Evolutionary conservation across 2,329 filamentous ascomycete species (phyloP).

Genomic region (Fusarium xylarioides): DNA sequence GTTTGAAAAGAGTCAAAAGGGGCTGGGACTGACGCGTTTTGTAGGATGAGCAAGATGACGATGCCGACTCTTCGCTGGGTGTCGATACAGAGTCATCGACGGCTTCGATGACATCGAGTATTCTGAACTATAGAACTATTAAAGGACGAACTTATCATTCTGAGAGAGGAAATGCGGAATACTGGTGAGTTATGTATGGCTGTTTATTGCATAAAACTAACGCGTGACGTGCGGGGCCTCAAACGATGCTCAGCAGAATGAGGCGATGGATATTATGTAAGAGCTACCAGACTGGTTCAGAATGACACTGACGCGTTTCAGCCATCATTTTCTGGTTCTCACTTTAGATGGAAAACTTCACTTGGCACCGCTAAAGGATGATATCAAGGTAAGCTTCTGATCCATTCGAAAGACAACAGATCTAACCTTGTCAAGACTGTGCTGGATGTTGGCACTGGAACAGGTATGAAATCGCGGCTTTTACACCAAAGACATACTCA

Average conservation of each 20-base stretch:
- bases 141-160: not conserved
- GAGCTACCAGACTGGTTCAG: accelerated
- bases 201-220: not conserved
- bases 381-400: not conserved
- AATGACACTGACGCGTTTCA: not conserved
- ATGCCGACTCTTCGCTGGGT: not conserved
- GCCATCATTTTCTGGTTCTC: slow-evolving; percentile 10
- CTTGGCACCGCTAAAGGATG: not conserved
- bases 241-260: slow-evolving; percentile 1
- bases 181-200: not conserved
- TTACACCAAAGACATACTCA: not conserved
- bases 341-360: not conserved
- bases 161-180: not conserved
- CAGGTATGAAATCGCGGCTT: not conserved
- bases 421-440: not conserved
- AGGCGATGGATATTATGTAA: slow-evolving; percentile 12
- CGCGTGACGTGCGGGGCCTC: not conserved
- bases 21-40: not conserved
- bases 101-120: not conserved
- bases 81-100: not conserved
- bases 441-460: not conserved
- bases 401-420: accelerated
- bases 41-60: not conserved
- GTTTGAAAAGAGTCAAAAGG: accelerated
- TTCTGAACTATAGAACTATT: not conserved